phyloP scores from a whole-genome alignment of 2,329 filamentous ascomycete genomes.

The Aciculosporium take region DNA sequence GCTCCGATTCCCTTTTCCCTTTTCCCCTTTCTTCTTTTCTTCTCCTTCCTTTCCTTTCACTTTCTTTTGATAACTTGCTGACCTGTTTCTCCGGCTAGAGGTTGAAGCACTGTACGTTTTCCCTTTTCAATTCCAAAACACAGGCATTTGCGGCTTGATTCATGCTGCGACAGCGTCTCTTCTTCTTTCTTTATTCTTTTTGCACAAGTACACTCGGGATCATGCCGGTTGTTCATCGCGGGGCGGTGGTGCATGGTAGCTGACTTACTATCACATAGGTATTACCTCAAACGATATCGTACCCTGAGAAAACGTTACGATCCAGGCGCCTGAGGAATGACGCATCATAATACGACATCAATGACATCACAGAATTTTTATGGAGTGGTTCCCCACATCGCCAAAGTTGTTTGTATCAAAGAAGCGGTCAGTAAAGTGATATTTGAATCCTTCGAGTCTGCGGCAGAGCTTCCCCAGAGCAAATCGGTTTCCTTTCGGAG shows the following conservation, averaged over 20 bases:
- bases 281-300: slow-evolving; percentile 85
- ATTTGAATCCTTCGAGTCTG: background rate
- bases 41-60: no score
- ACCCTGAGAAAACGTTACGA: slow-evolving; percentile 71
- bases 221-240: background rate
- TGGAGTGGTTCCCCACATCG: background rate
- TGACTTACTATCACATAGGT: slow-evolving; percentile 34
- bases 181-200: background rate
- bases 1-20: slow-evolving; percentile 1
- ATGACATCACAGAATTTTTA: background rate
- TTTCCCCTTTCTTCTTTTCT: no score
- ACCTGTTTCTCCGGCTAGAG: slow-evolving; percentile 35
- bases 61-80: background rate
- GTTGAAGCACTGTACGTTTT: slow-evolving; percentile 74
- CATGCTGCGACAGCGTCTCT: no score
- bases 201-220: background rate
- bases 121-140: background rate
- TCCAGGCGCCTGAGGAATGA: slow-evolving; percentile 16
- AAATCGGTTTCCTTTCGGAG: background rate
- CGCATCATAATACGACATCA: background rate
- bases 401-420: background rate
- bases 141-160: background rate
- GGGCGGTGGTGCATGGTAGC: background rate
- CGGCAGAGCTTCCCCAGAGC: background rate
- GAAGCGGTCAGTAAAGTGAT: background rate